Evolutionary conservation across 768 basidiomycete species (phyloP).

Genomic region (Boletus tylopilopsis): DNA sequence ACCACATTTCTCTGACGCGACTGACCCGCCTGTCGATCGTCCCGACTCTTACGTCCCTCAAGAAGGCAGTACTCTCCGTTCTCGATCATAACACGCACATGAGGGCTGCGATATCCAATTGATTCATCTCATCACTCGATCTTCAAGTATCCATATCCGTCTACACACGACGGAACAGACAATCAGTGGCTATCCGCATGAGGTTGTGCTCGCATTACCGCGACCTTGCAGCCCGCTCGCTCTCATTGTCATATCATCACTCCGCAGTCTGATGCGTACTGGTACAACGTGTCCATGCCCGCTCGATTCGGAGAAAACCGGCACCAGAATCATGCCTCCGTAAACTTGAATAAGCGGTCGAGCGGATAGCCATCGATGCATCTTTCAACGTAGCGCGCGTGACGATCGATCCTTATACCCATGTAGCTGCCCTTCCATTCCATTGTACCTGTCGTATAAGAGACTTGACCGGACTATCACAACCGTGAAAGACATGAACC

Average conservation of each 20-base stretch:
- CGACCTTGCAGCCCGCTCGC: background rate
- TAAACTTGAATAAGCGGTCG: background rate
- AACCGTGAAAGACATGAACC: too few species aligned
- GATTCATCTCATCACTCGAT: constrained; percentile 4
- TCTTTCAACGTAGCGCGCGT: too few species aligned
- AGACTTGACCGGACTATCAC: too few species aligned
- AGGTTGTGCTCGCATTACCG: background rate
- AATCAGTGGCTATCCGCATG: constrained; percentile 5
- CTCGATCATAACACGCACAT: constrained; percentile 20
- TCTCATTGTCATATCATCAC: background rate
- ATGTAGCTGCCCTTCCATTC: background rate
- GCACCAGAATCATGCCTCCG: background rate
- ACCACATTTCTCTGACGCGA: background rate
- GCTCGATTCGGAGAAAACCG: background rate
- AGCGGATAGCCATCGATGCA: background rate
- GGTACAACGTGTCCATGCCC: background rate
- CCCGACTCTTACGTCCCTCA: constrained; percentile 12
- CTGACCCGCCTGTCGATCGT: constrained; percentile 1
- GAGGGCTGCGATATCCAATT: background rate
- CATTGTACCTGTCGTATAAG: background rate
- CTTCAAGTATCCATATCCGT: constrained; percentile 9
- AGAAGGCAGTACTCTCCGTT: constrained; percentile 6
- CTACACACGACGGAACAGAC: background rate
- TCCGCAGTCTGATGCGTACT: background rate
- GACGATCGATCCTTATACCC: background rate